Conservation (phyloP, 2,329 filamentous ascomycete species). For the Emmonsiellopsis sp. region DNA sequence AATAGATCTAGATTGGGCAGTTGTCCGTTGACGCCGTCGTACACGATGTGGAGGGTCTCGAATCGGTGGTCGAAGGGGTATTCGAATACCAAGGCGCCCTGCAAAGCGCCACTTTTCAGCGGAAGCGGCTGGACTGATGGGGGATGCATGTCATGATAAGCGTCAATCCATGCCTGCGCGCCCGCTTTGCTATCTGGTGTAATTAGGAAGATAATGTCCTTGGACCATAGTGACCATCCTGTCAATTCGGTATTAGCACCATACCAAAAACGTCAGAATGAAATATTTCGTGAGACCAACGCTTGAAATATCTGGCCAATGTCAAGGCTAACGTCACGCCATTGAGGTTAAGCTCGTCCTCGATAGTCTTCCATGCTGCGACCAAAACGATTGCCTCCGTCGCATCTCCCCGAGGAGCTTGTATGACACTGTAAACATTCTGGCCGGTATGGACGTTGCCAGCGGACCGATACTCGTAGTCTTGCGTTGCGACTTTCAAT, state of each 20-base stretch:
- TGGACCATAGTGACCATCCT: constrained; percentile 97
- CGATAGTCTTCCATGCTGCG: constrained; percentile 76
- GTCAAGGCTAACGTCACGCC: constrained; percentile 81
- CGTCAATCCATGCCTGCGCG: constrained; percentile 93
- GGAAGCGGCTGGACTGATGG: constrained; percentile 63
- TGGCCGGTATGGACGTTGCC: constrained; percentile 67
- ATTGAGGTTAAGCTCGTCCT: constrained; percentile 69
- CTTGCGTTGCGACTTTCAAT: constrained; percentile 78
- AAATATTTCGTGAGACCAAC: constrained; percentile 32
- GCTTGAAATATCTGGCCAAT: constrained; percentile 87
- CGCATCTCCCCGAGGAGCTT: constrained; percentile 87
- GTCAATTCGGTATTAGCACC: constrained; percentile 1
- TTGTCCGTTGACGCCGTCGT: constrained; percentile 93
- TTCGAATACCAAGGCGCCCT: constrained; percentile 88
- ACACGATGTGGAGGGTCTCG: constrained; percentile 79
- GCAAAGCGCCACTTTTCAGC: constrained; percentile 84
- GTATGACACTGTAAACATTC: constrained; percentile 88
- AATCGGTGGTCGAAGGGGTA: constrained; percentile 80
- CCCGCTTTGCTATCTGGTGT: constrained; percentile 82
- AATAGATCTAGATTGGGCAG: constrained; percentile 91
- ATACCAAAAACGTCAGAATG: not conserved
- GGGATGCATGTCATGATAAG: constrained; percentile 85
- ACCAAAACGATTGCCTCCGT: constrained; percentile 94
- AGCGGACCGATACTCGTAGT: constrained; percentile 73
- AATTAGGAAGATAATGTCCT: constrained; percentile 90